Base-by-base conservation (phyloP, 352 stramenopile genomes). In the Phytophthora rubi region DNA sequence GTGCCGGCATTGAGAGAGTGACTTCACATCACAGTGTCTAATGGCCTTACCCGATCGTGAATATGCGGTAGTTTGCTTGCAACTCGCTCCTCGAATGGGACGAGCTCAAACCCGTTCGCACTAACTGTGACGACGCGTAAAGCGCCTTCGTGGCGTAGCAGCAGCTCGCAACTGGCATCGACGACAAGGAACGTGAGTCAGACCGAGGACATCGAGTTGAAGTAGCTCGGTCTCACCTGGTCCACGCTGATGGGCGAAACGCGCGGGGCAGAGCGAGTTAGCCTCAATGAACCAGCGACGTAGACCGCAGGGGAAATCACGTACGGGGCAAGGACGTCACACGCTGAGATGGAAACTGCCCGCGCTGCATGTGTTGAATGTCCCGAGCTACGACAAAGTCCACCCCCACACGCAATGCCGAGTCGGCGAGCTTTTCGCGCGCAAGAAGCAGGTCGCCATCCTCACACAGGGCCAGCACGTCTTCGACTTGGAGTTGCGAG, bases 401-500 rank as follows among this genome's bases (percentile, higher is more conserved):
- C 13, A 89, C 69, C 16, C 71, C 59, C 5, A 90, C 63, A 15
- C 68, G 75, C 32, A 87, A 51, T 30, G 59, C 15, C 9, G 63
- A 56, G 44, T 88, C 63, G 7, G 69, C 53, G 30, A 88, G 65
- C 28, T 77, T 65, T 49, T 89, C 83, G 5, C 83, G 79, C 21
- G 72, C 55, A n/a, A 91, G 75, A 39, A 91, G 65, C 58, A 91
- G 28, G 42, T 91, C 83, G 16, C 83, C 81, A 56, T 78, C 75
- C 54, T 91, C 81, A 66, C 81, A 83, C 28, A 89, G 62, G 23
- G 79, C 80, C 45, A 88, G 58, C 37, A 78, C 78, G 16, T 87
- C 71, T 59, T 77, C 74, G 60, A 75, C 61, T 39, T 61, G 23
- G 32, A 75, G 32, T 30, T 68, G 58, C 7, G 48, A 33, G 10